phyloP scores from a whole-genome alignment of 805 yeast genomes.

The Komagataella kurtzmanii region DNA sequence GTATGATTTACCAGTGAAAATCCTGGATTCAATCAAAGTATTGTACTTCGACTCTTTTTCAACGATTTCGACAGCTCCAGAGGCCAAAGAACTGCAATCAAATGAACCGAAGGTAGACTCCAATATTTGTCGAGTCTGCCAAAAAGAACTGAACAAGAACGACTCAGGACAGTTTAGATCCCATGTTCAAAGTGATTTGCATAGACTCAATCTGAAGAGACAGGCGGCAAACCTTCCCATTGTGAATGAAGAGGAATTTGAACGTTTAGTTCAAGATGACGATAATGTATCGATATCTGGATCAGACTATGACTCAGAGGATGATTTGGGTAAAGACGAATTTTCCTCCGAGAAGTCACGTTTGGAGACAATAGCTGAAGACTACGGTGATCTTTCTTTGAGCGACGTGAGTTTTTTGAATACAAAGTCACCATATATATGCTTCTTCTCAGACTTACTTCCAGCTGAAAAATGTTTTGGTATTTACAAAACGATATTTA shows the following conservation, averaged over 20 bases:
- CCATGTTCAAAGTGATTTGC: slow-evolving; percentile 47
- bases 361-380: slow-evolving; percentile 7
- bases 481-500: slow-evolving; percentile 51
- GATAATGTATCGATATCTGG: slow-evolving; percentile 48
- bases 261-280: slow-evolving; percentile 32
- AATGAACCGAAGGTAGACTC: slow-evolving; percentile 4
- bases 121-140: neutral
- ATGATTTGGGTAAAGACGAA: slow-evolving; percentile 8
- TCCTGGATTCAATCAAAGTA: slow-evolving; percentile 33
- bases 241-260: slow-evolving; percentile 46
- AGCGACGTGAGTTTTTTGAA: slow-evolving; percentile 38
- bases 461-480: slow-evolving; percentile 42
- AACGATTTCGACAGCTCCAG: slow-evolving; percentile 16
- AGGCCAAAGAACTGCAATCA: slow-evolving; percentile 8
- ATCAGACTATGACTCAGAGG: slow-evolving; percentile 24
- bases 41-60: slow-evolving; percentile 42
- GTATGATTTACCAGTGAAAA: slow-evolving; percentile 25
- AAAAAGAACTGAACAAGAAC: neutral
- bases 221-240: slow-evolving; percentile 27
- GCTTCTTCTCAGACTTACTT: slow-evolving; percentile 36
- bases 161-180: slow-evolving; percentile 11
- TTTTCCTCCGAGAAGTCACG: slow-evolving; percentile 6
- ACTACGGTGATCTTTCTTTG: neutral
- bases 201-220: slow-evolving; percentile 48
- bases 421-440: slow-evolving; percentile 57